Evolutionary conservation across 208 protist species (phyloP).

Genomic region (Vickermania ingenoplastis): DNA sequence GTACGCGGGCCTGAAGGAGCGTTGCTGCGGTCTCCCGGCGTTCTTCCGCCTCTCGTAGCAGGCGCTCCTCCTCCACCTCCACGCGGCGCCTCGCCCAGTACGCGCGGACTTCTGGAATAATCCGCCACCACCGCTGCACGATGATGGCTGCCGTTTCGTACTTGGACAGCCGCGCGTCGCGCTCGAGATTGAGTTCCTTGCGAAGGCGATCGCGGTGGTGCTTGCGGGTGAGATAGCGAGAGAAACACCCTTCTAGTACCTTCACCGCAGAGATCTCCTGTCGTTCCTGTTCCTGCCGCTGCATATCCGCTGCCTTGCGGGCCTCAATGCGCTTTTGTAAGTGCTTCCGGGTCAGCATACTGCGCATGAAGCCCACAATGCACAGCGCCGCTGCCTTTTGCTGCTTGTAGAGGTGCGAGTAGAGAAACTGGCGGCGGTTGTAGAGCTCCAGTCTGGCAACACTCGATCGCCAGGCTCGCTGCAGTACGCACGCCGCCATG

Average conservation of each 20-base stretch:
- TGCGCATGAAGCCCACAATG: slow-evolving; percentile 33
- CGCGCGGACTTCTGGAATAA: slow-evolving; percentile 17
- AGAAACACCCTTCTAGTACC: background rate
- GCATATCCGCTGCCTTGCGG: background rate
- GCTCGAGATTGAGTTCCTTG: slow-evolving; percentile 21
- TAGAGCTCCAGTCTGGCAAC: slow-evolving; percentile 32
- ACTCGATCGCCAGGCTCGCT: slow-evolving; percentile 52
- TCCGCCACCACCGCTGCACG: slow-evolving; percentile 60
- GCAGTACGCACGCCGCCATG: slow-evolving; percentile 32
- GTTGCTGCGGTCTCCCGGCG: slow-evolving; percentile 17
- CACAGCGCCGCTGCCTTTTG: slow-evolving; percentile 61
- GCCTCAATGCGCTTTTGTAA: slow-evolving; percentile 4
- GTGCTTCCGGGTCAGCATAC: slow-evolving; percentile 16
- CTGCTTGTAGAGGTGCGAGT: slow-evolving; percentile 33
- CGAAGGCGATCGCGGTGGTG: slow-evolving; percentile 25
- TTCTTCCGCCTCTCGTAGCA: slow-evolving; percentile 4
- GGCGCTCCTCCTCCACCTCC: slow-evolving; percentile 22
- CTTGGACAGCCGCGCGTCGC: slow-evolving; percentile 23
- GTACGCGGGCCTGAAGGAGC: slow-evolving; percentile 25
- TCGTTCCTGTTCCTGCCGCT: slow-evolving; percentile 7
- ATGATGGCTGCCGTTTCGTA: slow-evolving; percentile 22
- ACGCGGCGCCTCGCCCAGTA: slow-evolving; percentile 43
- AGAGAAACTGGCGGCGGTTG: slow-evolving; percentile 49
- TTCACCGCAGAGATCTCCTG: slow-evolving; percentile 13
- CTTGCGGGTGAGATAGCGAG: slow-evolving; percentile 14